Evolutionary conservation across 2,329 filamentous ascomycete species (phyloP).

Genomic region (Arthrobotrys megalospora): DNA sequence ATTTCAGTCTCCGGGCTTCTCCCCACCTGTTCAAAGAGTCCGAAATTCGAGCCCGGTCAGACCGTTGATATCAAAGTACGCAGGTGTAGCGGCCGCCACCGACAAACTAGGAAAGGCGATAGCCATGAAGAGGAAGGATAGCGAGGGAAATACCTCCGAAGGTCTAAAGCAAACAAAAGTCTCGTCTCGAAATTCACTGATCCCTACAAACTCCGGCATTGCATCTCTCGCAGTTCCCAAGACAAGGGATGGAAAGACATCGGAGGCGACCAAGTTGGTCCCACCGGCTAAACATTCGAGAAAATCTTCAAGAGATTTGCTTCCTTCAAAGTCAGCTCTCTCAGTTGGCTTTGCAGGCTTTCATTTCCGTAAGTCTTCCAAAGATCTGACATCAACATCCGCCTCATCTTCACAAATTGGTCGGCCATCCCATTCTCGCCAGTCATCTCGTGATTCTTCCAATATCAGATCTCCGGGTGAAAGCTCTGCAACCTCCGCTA

Average conservation of each 20-base stretch:
- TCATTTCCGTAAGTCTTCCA: conserved; percentile 50
- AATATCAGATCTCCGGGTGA: conserved; percentile 54
- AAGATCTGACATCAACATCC: conserved; percentile 46
- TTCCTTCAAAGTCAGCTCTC: conserved; percentile 36
- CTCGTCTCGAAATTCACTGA: conserved; percentile 38
- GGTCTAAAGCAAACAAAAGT: conserved; percentile 39
- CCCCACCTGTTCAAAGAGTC: conserved; percentile 51
- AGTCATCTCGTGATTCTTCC: conserved; percentile 55
- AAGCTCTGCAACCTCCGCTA: conserved; percentile 33
- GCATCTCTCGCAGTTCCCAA: conserved; percentile 35
- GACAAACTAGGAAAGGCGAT: conserved; percentile 55
- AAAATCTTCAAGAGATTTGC: conserved; percentile 47
- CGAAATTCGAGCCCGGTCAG: conserved; percentile 59
- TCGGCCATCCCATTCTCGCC: conserved; percentile 47
- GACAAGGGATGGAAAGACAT: conserved; percentile 31
- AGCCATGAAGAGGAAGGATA: conserved; percentile 54
- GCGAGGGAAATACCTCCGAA: conserved; percentile 37
- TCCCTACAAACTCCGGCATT: conserved; percentile 36
- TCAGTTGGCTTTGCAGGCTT: conserved; percentile 45
- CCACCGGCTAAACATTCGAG: conserved; percentile 39
- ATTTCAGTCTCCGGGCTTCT: conserved; percentile 58
- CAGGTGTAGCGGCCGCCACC: conserved; percentile 59
- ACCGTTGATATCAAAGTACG: conserved; percentile 60
- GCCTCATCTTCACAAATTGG: conserved; percentile 45
- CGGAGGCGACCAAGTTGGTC: conserved; percentile 15